Percentiles rank a stretch among this genome's conserved stretches.
phyloP scores from a whole-genome alignment of 1,139 yeast genomes.

The Zygoascus sp. region DNA sequence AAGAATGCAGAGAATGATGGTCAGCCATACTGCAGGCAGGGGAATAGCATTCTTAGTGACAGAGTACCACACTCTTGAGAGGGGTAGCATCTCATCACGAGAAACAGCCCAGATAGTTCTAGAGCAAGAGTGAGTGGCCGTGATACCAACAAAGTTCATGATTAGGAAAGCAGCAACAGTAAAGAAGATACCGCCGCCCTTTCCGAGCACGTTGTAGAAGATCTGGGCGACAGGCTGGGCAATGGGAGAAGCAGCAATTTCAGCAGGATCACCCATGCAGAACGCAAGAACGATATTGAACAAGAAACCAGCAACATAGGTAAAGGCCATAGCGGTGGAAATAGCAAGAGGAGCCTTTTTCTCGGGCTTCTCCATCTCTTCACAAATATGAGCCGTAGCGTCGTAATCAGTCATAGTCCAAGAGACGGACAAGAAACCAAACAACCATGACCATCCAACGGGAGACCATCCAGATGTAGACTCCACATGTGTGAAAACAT shows the following conservation, averaged over 20 bases:
- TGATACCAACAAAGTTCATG: conserved; percentile 45
- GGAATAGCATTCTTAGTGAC: conserved; percentile 62
- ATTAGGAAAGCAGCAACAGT: conserved; percentile 53
- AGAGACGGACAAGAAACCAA: conserved; percentile 61
- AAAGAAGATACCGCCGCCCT: conserved; percentile 50
- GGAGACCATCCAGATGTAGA: conserved; percentile 41
- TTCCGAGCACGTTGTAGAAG: conserved; percentile 50
- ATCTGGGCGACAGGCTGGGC: conserved; percentile 65
- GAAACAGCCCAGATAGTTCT: conserved; percentile 66
- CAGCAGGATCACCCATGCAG: conserved; percentile 52
- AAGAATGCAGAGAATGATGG: conserved; percentile 53
- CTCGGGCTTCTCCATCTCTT: conserved; percentile 64
- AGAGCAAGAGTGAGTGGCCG: conserved; percentile 59
- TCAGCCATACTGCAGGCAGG: conserved; percentile 62
- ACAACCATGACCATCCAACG: conserved; percentile 54
- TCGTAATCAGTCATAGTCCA: conserved; percentile 80
- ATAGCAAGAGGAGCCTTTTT: conserved; percentile 63
- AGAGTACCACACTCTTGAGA: conserved; percentile 46
- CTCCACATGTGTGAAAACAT: conserved; percentile 33
- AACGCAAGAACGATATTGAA: conserved; percentile 63
- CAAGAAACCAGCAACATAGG: conserved; percentile 58
- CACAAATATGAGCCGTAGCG: conserved; percentile 68
- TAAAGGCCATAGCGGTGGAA: conserved; percentile 53
- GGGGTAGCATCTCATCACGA: conserved; percentile 64
- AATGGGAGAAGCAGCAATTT: conserved; percentile 48